phyloP scores from a whole-genome alignment of 2,329 filamentous ascomycete genomes.

The Herpotrichia juniperi region DNA sequence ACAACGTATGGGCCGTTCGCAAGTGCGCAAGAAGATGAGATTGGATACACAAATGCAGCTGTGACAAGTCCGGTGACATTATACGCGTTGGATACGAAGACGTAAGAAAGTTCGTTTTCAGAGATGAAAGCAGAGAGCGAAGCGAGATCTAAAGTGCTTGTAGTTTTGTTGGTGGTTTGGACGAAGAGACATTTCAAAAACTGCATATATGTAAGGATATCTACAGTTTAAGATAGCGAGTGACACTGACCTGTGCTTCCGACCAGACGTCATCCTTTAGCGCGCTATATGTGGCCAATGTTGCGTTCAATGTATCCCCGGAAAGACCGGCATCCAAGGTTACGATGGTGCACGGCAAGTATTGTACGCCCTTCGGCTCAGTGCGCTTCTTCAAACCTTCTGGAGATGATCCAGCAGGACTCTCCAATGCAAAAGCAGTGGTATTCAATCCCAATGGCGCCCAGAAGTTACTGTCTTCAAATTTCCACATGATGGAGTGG shows the following conservation, averaged over 20 bases:
- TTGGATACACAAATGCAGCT: not conserved
- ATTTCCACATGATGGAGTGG: conserved; percentile 10
- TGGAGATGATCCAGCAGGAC: conserved; percentile 2
- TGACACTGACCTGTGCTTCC: conserved; percentile 1
- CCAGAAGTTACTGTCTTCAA: conserved; percentile 4
- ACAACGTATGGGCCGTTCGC: conserved; percentile 2
- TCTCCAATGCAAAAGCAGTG: conserved; percentile 5
- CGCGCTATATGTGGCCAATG: not conserved
- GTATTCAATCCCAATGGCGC: conserved; percentile 5
- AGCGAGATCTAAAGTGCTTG: not conserved
- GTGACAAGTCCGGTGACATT: conserved; percentile 2
- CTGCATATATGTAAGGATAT: not conserved
- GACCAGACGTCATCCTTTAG: conserved; percentile 2
- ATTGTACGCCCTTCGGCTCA: not conserved
- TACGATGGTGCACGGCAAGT: conserved; percentile 1
- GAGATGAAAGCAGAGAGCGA: not conserved
- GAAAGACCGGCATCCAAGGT: not conserved
- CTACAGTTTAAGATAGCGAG: not conserved
- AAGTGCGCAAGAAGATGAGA: not conserved
- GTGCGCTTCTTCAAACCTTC: not conserved
- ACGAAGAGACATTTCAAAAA: conserved; percentile 7
- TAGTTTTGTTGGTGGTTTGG: not conserved
- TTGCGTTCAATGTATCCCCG: not conserved
- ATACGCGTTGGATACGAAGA: conserved; percentile 1
- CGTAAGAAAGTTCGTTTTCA: not conserved